Evolutionary conservation across 148 eudicot genomes (phyloP), one percentile per base, ranked within the genome.

Genomic region (Vaccinium corymbosum): DNA sequence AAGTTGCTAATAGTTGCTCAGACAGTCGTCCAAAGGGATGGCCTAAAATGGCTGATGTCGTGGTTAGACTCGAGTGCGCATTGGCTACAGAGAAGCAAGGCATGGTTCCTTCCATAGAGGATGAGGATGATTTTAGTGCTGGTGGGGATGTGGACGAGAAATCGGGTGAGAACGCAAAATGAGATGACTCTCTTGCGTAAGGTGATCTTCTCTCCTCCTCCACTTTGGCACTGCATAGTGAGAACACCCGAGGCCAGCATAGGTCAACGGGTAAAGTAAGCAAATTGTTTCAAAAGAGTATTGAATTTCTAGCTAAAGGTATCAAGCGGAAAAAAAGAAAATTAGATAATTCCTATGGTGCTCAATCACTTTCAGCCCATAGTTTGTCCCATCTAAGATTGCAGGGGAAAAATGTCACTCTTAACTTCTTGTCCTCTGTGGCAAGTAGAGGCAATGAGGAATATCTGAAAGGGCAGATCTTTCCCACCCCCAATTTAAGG

Each of bases 401-500:
- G 72, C 16, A 25, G 35, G 11, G 72, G 66, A 20, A 61, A 61
- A 61, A 61, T 61, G 66, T 61, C 66, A 61, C 8, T 61, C 27
- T 1, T 20, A 88, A 80, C 80, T 92, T 94, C 84, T 89, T 50
- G 29, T 93, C 90, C 78, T 90, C 92, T 15, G 88, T 70, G 12
- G 83, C 86, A 3, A 87, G 94, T 70, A 87, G 88, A 20, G 74
- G 91, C 32, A 91, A 89, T 25, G 89, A 86, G 10, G 46, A 20
- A 29, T 80, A 46, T 64, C 88, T 90, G 48, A 86, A 79, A 46
- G 93, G 95, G 15, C 89, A 90, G 83, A 90, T 90, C 25, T 71
- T 91, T 50, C 84, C 97, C 29, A 57, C 83, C 3, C 90, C 94
- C 52, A 88, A 91, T 86, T 83, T 92, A 32, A 93, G 91, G 78